These are phyloP conservation scores for Colletotrichum somersetense DNA, from an alignment of 2,329 filamentous ascomycete species.

Conservation along the genomic window DNA sequence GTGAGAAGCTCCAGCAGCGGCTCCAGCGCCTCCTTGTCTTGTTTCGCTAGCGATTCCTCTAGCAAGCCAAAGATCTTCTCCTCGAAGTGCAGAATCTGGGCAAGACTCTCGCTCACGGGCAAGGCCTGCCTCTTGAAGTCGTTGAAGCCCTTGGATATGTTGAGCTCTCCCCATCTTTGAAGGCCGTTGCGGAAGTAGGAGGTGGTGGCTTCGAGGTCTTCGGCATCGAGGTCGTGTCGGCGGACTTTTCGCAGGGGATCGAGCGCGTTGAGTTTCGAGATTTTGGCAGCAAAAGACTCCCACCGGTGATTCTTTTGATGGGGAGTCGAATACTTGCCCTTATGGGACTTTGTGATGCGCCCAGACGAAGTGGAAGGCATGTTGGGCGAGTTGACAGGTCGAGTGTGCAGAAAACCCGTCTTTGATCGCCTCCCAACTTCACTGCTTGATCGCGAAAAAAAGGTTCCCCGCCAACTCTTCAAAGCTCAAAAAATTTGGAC, in stretches of 20 bases:
- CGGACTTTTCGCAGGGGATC: conserved; percentile 93
- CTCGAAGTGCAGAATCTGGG: conserved; percentile 92
- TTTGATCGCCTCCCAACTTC: conserved; percentile 42
- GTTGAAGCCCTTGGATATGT: conserved; percentile 85
- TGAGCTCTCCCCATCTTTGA: conserved; percentile 91
- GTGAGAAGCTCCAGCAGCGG: conserved; percentile 89
- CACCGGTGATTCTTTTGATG: conserved; percentile 89
- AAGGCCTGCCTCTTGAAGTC: conserved; percentile 80
- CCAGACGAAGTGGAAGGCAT: conserved; percentile 75
- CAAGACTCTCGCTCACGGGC: conserved; percentile 87
- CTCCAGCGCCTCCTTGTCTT: conserved; percentile 85
- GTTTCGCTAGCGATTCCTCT: conserved; percentile 79
- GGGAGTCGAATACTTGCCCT: conserved; percentile 76
- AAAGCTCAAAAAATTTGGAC: conserved; percentile 44
- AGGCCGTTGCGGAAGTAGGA: conserved; percentile 89
- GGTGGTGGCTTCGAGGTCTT: conserved; percentile 80
- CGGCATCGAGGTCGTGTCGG: conserved; percentile 84
- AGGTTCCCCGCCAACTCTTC: conserved; percentile 37
- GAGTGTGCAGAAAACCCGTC: conserved; percentile 32
- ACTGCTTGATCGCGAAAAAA: conserved; percentile 41
- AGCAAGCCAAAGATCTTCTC: conserved; percentile 85
- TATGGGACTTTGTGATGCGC: conserved; percentile 76
- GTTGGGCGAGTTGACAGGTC: conserved; percentile 50
- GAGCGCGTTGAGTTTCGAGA: conserved; percentile 88
- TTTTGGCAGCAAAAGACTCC: conserved; percentile 91